Percentiles rank a stretch among this genome's conserved stretches.
Conservation (phyloP, 164 flowering plant genomes). For the Akebia trifoliata region DNA sequence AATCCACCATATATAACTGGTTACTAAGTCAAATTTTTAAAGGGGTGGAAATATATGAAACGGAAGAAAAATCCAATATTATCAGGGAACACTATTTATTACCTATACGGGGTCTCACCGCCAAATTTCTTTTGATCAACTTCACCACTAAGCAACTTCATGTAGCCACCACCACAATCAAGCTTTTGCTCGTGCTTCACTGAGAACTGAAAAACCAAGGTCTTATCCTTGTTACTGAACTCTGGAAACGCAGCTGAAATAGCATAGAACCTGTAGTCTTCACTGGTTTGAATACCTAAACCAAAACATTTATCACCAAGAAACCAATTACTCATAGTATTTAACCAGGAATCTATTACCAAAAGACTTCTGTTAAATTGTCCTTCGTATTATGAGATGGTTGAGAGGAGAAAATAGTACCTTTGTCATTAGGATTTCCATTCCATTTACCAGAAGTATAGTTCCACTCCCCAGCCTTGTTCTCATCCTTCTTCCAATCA, state of each 20-base stretch:
- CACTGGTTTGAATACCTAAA: conserved; percentile 88
- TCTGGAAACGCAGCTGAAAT: conserved; percentile 87
- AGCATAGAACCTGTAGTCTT: conserved; percentile 88
- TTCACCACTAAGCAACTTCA: conserved; percentile 89
- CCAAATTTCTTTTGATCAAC: conserved; percentile 91
- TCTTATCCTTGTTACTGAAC: conserved; percentile 88
- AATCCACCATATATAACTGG: conserved; percentile 10
- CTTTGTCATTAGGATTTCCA: conserved; percentile 85
- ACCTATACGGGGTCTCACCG: conserved; percentile 97
- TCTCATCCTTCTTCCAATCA: conserved; percentile 96
- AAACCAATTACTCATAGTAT: background rate
- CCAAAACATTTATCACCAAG: background rate
- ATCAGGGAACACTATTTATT: too few species aligned
- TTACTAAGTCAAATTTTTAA: background rate
- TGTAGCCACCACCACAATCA: conserved; percentile 99
- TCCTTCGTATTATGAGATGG: too few species aligned
- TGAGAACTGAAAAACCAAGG: conserved; percentile 84
- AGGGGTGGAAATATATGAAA: background rate
- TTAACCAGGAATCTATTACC: background rate
- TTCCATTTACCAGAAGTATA: conserved; percentile 89
- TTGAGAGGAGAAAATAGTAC: too few species aligned
- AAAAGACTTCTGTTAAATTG: too few species aligned
- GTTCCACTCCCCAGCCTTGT: conserved; percentile 86
- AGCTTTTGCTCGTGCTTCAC: conserved; percentile 96
- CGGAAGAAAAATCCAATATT: background rate